These are phyloP conservation scores for Zarea fungicola DNA, from an alignment of 2,329 filamentous ascomycete species.

Conservation along the genomic window DNA sequence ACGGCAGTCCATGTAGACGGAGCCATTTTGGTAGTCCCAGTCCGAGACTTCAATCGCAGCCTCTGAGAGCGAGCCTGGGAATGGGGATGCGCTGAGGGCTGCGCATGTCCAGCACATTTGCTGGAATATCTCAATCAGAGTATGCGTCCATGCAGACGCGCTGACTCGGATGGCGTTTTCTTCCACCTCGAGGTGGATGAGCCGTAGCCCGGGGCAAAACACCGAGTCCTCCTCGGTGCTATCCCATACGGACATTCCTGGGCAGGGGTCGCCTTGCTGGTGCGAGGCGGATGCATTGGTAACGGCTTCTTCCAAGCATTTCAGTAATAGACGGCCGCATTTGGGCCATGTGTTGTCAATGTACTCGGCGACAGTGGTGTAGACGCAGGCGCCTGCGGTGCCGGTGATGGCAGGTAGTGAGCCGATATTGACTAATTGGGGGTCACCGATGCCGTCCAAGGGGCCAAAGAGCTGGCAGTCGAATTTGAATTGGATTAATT, in stretches of 20 bases:
- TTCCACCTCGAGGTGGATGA: conserved; percentile 32
- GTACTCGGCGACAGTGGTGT: conserved; percentile 30
- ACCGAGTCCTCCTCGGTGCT: conserved; percentile 22
- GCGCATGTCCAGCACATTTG: conserved; percentile 35
- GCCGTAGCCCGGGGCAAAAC: conserved; percentile 26
- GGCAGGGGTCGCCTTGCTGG: conserved; percentile 21
- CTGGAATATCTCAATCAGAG: conserved; percentile 31
- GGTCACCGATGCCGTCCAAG: conserved; percentile 24
- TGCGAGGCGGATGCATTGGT: conserved; percentile 22
- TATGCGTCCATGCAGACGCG: conserved; percentile 30
- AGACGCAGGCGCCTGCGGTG: conserved; percentile 27
- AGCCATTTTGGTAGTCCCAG: conserved; percentile 29
- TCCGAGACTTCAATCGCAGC: conserved; percentile 26
- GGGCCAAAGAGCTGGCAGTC: conserved; percentile 29
- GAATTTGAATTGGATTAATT: conserved; percentile 31
- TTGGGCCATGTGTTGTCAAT: conserved; percentile 27
- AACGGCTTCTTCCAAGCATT: conserved; percentile 29
- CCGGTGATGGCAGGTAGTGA: conserved; percentile 30
- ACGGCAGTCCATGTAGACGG: conserved; percentile 29
- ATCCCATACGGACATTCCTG: conserved; percentile 33
- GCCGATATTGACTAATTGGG: conserved; percentile 24
- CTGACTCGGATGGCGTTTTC: conserved; percentile 27
- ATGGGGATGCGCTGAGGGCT: conserved; percentile 29
- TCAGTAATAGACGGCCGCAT: conserved; percentile 25
- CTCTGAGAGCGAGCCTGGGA: conserved; percentile 26